Evolutionary conservation across 2,329 filamentous ascomycete genomes (phyloP), one percentile per base, ranked within the genome.

Genomic region (Microdochium trichocladiopsis): DNA sequence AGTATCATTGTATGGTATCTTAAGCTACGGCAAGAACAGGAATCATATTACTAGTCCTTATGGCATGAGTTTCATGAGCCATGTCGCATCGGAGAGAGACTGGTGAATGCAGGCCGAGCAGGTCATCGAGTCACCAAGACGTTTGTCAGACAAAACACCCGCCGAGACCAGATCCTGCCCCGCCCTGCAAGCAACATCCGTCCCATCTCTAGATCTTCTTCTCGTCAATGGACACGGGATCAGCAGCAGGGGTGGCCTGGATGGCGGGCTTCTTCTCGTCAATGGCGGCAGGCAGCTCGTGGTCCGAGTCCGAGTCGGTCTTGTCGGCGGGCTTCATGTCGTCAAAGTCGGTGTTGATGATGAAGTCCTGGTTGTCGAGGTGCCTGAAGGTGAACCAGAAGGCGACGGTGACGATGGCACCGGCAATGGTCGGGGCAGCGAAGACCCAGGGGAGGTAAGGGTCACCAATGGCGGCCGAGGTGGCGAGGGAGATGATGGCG

Each of bases 401-500:
- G 47, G 59, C 50, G 53, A 61, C 57, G 10, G 59, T 61, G 5
- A 63, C 28, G 11, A 58, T 50, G 33, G 55, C 60, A n/a, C 63
- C 61, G 9, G 51, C 58, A 47, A 65, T 62, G n/a, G 62, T 63
- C 9, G 61, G 61, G 1, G 58, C 62, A 36, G 61, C 63, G 41
- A 65, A 64, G 24, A 58, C 67, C 72, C 73, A 77, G 24, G 73
- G 67, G 8, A 79, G 64, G 52, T 72, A 69, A 2, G 76, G 76
- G 51, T 79, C 76, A 47, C 60, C 62, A 41, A 75, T 72, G 1
- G 64, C 72, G 0, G 72, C 69, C 9, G 71, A 61, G n/a, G 73
- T 54, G 22, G 72, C 69, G 51, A 76, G 82, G n/a, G 84, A 85
- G 49, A 91, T 70, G 33, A 87, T 86, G 25, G 83, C 76, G 1